Evolutionary conservation across 768 basidiomycete genomes (phyloP).

Genomic region (Termitomyces sp.): DNA sequence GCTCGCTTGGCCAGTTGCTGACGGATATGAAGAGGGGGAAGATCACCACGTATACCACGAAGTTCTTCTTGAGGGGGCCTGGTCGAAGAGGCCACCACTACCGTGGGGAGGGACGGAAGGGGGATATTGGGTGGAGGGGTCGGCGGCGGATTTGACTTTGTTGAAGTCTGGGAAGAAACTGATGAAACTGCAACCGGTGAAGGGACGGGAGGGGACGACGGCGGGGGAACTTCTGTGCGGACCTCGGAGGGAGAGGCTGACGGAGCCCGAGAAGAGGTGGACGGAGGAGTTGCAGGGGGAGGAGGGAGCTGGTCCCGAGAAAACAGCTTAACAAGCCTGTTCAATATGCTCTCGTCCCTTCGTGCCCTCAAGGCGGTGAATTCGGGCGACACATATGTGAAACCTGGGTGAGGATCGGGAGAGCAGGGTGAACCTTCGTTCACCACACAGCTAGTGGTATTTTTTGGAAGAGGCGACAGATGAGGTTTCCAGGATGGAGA

Average conservation of each 20-base stretch:
- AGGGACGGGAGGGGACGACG: background rate
- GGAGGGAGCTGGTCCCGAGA: background rate
- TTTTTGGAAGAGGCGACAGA: background rate
- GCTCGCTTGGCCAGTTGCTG: background rate
- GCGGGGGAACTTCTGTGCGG: background rate
- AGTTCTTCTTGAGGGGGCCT: background rate
- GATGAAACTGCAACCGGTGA: background rate
- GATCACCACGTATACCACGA: background rate
- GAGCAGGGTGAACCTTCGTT: background rate
- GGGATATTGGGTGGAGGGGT: background rate
- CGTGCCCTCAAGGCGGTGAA: background rate
- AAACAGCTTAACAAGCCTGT: background rate
- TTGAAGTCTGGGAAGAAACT: background rate
- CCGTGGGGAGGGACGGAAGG: background rate
- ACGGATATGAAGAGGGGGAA: background rate
- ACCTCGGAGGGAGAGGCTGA: background rate
- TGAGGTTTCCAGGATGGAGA: slow-evolving; percentile 9
- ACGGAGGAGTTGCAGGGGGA: background rate
- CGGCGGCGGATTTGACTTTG: background rate
- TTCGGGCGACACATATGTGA: background rate
- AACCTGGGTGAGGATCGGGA: background rate
- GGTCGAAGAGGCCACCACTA: background rate
- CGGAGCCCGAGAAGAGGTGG: background rate
- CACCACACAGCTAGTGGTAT: accelerated
- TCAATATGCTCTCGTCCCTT: background rate